These are phyloP conservation scores for Nitzschia sp. DNA, from an alignment of 108 stramenopile species.

Conservation along the genomic window DNA sequence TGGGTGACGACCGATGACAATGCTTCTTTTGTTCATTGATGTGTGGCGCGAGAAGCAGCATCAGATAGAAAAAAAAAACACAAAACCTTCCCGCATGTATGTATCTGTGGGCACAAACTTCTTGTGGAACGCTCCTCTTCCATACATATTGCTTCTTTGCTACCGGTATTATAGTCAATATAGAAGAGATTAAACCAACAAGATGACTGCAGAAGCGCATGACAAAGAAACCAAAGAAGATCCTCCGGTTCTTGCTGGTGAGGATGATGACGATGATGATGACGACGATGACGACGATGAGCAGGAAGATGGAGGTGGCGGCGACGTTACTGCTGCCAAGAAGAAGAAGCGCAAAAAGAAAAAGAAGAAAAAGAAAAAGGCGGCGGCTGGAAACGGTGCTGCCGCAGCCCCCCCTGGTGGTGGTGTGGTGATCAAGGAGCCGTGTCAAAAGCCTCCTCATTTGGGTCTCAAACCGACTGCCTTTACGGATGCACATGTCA, in stretches of 20 bases:
- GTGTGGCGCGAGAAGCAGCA: no score
- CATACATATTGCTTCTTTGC: no score
- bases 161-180: no score
- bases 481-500: constrained; percentile 93
- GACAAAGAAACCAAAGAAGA: constrained; percentile 15
- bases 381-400: constrained; percentile 18
- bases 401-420: not conserved
- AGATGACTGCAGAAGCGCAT: not conserved
- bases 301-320: constrained; percentile 34
- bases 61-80: no score
- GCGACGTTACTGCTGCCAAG: constrained; percentile 31
- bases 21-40: no score
- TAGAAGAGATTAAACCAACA: not conserved
- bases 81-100: no score
- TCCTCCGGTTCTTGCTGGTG: constrained; percentile 1
- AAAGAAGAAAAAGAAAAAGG: constrained; percentile 93
- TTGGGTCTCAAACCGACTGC: constrained; percentile 74
- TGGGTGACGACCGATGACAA: no score
- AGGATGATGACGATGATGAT: constrained; percentile 41
- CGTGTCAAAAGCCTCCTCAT: constrained; percentile 73
- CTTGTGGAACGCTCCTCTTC: no score
- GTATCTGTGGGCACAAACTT: no score
- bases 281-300: constrained; percentile 53
- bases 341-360: constrained; percentile 86
- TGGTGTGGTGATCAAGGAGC: constrained; percentile 39